Conservation (phyloP, 306 rosid species). For the Cicer cuneatum region DNA sequence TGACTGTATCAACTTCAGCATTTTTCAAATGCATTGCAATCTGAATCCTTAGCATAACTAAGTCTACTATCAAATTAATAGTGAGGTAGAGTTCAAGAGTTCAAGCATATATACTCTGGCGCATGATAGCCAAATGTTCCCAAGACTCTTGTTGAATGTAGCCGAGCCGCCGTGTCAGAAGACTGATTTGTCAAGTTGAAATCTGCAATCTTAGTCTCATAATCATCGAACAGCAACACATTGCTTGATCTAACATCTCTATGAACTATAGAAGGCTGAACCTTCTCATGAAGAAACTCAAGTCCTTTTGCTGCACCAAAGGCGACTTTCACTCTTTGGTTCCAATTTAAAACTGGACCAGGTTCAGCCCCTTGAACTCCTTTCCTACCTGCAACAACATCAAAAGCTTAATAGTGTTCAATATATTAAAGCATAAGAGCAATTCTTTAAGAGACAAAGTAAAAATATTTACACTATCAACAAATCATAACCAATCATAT, state of each 20-base stretch:
- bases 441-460: too few species aligned
- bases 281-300: constrained; percentile 89
- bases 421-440: background rate
- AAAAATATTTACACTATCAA: too few species aligned
- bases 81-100: background rate
- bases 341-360: constrained; percentile 88
- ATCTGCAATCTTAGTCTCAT: constrained; percentile 79
- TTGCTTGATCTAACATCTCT: constrained; percentile 95
- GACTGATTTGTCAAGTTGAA: constrained; percentile 82
- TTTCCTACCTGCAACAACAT: constrained; percentile 74
- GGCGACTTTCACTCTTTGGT: constrained; percentile 84
- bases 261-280: constrained; percentile 89
- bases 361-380: constrained; percentile 99
- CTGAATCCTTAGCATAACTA: background rate
- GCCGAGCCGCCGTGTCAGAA: constrained; percentile 84
- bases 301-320: constrained; percentile 96
- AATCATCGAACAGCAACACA: constrained; percentile 80
- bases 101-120: constrained; percentile 74
- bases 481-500: background rate
- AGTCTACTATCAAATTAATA: background rate
- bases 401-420: background rate
- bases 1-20: background rate
- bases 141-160: constrained; percentile 91
- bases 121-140: constrained; percentile 98
- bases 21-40: background rate